Evolutionary conservation across 768 basidiomycete genomes (phyloP).

Genomic region (Vararia minispora): DNA sequence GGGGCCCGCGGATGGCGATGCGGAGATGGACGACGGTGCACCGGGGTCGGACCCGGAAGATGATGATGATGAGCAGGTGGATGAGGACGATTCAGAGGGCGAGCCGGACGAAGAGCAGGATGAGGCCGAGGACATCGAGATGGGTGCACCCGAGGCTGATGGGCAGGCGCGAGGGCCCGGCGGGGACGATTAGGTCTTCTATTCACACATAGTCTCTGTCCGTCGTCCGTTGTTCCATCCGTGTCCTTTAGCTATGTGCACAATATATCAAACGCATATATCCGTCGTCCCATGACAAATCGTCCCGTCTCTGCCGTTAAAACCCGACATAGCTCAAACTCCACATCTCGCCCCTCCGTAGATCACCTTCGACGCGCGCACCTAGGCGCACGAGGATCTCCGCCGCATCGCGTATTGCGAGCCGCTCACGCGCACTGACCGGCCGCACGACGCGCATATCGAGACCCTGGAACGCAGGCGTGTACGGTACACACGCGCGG

Average conservation of each 20-base stretch:
- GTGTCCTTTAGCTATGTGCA: no score
- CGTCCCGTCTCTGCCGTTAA: no score
- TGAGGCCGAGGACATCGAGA: constrained; percentile 15
- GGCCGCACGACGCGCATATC: constrained; percentile 12
- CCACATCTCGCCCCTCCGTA: constrained; percentile 13
- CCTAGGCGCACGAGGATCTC: constrained; percentile 10
- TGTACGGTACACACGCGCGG: constrained; percentile 13
- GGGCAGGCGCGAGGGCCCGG: no score
- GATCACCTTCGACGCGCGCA: constrained; percentile 5
- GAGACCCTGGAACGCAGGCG: constrained; percentile 13
- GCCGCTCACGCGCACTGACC: constrained; percentile 12
- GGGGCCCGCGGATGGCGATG: constrained; percentile 17
- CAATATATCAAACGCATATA: no score
- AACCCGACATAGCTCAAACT: constrained; percentile 15
- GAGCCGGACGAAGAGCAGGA: constrained; percentile 17
- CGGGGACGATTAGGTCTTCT: no score
- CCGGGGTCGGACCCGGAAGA: constrained; percentile 2
- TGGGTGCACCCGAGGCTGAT: no score
- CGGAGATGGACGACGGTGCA: constrained; percentile 14
- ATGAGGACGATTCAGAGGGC: constrained; percentile 12
- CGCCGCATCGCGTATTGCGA: constrained; percentile 12
- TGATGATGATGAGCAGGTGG: constrained; percentile 10
- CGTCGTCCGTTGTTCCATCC: no score
- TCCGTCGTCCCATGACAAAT: no score
- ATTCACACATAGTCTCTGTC: no score